Base-by-base conservation (phyloP, 2,329 filamentous ascomycete species). In the Hymenoscyphus repandus region DNA sequence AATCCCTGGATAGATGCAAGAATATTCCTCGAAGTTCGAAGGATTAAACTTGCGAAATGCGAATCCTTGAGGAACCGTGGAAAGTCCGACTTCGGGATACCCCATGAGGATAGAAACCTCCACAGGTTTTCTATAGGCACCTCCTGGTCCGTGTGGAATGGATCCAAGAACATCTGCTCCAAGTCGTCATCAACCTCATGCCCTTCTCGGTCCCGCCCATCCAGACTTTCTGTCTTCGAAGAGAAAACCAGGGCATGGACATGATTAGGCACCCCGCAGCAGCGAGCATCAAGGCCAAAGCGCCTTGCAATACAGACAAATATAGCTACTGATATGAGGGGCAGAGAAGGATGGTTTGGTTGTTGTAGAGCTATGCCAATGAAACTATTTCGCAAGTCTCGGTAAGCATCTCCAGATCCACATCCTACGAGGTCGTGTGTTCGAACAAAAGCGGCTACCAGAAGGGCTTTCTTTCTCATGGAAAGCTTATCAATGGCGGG, bases 281-380 rank as follows among this genome's bases (percentile, higher is more conserved):
- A 90, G 32, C 82, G 80, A 0, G 91, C 89, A 59, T 85, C 78
- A 42, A 99, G 69, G 1, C 86, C 87, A 11, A 96, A 66, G 34
- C 86, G 78, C 49, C 80, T 76, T 1, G 90, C 91, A 13, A 97
- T 68, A 51, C 83, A 84, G 63, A 87, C 93, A 69, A 86, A 99
- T 55, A 97, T 95, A 53, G 85, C 86, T 49, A 86, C 86, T 1
- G 90, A 93, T 54, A 96, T 86, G 45, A 96, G 76, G 1, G 92
- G 93, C 7, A 96, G 75, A 1, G 90, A 92, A 27, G 88, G 83
- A 62, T 95, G 90, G 0, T 79, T 76, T 6, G 79, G 71, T 45
- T 87, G 83, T 33, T 81, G 83, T 39, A 97, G 73, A 3, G 88
- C 89, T 54, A 95, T 76, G 9, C 90, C 90, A 50, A 99, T 83